Percentiles rank a stretch among this genome's conserved stretches.
Conservation (phyloP, 306 rosid species). For the Acacia crassicarpa region DNA sequence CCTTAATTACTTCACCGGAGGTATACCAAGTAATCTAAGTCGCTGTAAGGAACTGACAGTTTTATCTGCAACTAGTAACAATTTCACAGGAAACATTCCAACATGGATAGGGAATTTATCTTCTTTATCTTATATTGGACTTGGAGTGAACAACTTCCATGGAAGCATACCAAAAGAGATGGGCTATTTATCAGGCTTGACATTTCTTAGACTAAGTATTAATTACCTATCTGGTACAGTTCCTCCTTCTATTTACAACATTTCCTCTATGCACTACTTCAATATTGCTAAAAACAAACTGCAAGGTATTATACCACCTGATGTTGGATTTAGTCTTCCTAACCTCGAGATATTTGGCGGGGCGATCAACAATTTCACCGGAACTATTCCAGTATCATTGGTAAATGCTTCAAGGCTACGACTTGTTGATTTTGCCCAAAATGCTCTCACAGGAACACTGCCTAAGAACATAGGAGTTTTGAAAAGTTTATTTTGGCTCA, state of each 20-base stretch:
- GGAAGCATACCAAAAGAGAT: conserved; percentile 48
- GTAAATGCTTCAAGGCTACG: conserved; percentile 46
- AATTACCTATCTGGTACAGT: conserved; percentile 40
- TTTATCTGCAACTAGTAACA: conserved; percentile 23
- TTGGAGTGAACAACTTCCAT: conserved; percentile 32
- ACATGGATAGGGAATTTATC: conserved; percentile 57
- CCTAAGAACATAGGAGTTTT: conserved; percentile 45
- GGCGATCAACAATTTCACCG: conserved; percentile 36
- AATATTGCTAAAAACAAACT: conserved; percentile 38
- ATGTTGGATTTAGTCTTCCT: conserved; percentile 54
- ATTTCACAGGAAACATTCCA: conserved; percentile 47
- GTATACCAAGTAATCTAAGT: conserved; percentile 47
- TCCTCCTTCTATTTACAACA: conserved; percentile 42
- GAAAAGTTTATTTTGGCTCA: conserved; percentile 31
- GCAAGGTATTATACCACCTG: conserved; percentile 43
- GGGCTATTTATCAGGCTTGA: conserved; percentile 32
- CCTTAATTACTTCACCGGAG: conserved; percentile 25
- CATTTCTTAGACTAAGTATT: neutral
- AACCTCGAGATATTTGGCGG: conserved; percentile 42
- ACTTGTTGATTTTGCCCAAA: conserved; percentile 39
- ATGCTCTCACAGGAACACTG: conserved; percentile 37
- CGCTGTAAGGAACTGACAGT: conserved; percentile 26
- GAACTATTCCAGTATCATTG: conserved; percentile 46
- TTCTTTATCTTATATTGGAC: conserved; percentile 20
- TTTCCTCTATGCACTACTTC: conserved; percentile 39